Base-by-base conservation (phyloP, 2,329 filamentous ascomycete genomes). In the Immersiporthe knoxdaviesiana region DNA sequence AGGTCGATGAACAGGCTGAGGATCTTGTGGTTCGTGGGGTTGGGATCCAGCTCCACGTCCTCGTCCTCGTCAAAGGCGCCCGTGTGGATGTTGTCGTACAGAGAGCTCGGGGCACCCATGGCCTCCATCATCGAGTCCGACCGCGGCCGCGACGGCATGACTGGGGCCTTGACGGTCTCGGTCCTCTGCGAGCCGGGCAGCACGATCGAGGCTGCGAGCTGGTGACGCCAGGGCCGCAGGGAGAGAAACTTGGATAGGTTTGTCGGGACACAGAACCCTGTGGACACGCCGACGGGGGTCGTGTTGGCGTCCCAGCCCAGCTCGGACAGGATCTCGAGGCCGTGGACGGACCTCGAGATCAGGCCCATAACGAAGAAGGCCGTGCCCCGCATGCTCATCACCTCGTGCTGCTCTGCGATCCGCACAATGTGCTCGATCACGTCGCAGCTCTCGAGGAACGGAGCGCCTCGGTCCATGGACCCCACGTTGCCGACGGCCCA, bases 401-500 rank as follows among this genome's bases (percentile, higher is more conserved):
- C 92, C 73, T 94, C 90, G 56, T 96, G 94, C 37, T 85, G 84
- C 78, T 97, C 93, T 0, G 96, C 96, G 77, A 99, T 97, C 72
- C 89, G 86, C 61, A 98, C 89, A 72, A 99, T 95, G 72, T 91
- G 88, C 75, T 91, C 88, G 24, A 98, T 93, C 50, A 98, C 93
- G 73, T 97, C 92, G 50, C 90, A 92, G 68, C 92, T 90, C 79
- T 97, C 96, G 3, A 99, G 84, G 78, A 99, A 99, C 0, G 94
- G 94, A 1, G 95, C 95, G 1, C 96, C 96, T 1, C 97, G 88
- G 75, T 98, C 95, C 94, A 99, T 98, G 0, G 94, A 97, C 0
- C 96, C 96, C 50, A 99, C 95, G 74, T 99, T 99, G 32, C 96
- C 96, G 0, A 99, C 94, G 0, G 96, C 96, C 96, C 96, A 99